Base-by-base conservation (phyloP, 805 yeast genomes). In the Nakazawaea populi region DNA sequence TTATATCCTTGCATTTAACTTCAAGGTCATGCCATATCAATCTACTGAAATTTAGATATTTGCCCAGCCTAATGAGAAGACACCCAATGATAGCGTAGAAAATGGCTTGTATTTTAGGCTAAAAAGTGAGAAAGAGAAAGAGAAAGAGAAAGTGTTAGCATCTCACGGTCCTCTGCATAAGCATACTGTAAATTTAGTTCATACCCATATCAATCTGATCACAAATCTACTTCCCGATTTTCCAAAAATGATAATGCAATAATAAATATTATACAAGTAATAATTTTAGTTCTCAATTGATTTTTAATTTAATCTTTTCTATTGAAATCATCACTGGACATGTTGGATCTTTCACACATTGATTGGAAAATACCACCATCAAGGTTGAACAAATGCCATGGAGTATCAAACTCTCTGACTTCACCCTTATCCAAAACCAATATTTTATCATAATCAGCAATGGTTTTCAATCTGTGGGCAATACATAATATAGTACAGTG, bases 391-490 rank as follows among this genome's bases (percentile, higher is more conserved):
- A 85, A 62, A 1, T 58, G 63, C 58, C 57, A 55, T 4, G 90
- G 89, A 0, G 73, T 62, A 54, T 75, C 89, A 57, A 74, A 74
- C 62, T 83, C 87, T 11, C 64, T 70, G 28, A 79, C 63, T 53
- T 68, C 66, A 44, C 89, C 89, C 30, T 72, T 66, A 34, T 82
- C 87, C 58, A 84, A 58, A 3, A 82, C 88, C 53, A 82, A 60
- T 27, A 83, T 76, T 42, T 73, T 71, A 60, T 83, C 89, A 58
- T 83, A 80, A 47, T 72, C 67, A 43, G 83, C 58, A 58, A 84
- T 83, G 0, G 89, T 84, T 57, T 76, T 78, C 56, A 84, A 66
- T 56, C 89, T 77, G 58, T 85, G 91, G 2, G 91, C 91, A 63
- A 85, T 82, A 62, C 89, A 83, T 46, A 85, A 62, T 42, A 86